A percentile compares a stretch with the other conserved stretches of the same genome.
These are phyloP conservation scores for Typha latifolia DNA, from an alignment of 176 grass and related monocot species.

Conservation along the genomic window DNA sequence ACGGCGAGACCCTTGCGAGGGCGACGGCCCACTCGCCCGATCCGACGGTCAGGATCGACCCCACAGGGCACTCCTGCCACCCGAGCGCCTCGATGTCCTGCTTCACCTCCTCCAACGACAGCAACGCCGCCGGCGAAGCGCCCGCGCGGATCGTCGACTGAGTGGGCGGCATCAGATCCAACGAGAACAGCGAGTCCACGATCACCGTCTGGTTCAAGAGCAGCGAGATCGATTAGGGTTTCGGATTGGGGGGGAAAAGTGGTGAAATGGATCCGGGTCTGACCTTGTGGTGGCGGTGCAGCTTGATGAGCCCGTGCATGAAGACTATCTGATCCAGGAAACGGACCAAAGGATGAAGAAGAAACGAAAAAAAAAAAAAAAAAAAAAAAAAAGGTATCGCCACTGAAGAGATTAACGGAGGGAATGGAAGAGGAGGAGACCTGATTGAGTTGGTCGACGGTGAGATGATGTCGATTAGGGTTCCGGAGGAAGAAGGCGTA, in stretches of 20 bases:
- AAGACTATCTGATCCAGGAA: conserved; percentile 39
- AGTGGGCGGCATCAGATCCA: conserved; percentile 45
- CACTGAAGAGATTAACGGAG: background rate
- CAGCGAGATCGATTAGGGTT: no score
- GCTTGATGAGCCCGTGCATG: conserved; percentile 53
- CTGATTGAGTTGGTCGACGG: conserved; percentile 39
- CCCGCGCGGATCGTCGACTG: conserved; percentile 29
- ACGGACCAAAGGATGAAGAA: background rate
- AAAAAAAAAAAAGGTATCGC: no score
- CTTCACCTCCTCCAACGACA: conserved; percentile 29
- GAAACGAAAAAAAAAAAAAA: background rate
- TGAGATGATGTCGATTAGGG: conserved; percentile 25
- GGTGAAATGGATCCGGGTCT: background rate
- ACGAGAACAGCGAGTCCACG: conserved; percentile 30
- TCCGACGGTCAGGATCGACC: conserved; percentile 38
- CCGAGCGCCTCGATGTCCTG: conserved; percentile 44
- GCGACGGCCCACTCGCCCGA: conserved; percentile 22
- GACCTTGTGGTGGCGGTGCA: conserved; percentile 33
- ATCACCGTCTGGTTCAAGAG: conserved; percentile 25
- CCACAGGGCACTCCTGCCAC: conserved; percentile 60
- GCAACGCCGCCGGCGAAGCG: conserved; percentile 6
- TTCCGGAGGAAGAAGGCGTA: conserved; percentile 56
- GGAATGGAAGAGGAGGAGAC: conserved; percentile 1
- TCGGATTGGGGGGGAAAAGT: background rate
- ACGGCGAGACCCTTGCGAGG: background rate